Base-by-base conservation (phyloP, 2,329 filamentous ascomycete genomes). In the Penicillium polonicum region DNA sequence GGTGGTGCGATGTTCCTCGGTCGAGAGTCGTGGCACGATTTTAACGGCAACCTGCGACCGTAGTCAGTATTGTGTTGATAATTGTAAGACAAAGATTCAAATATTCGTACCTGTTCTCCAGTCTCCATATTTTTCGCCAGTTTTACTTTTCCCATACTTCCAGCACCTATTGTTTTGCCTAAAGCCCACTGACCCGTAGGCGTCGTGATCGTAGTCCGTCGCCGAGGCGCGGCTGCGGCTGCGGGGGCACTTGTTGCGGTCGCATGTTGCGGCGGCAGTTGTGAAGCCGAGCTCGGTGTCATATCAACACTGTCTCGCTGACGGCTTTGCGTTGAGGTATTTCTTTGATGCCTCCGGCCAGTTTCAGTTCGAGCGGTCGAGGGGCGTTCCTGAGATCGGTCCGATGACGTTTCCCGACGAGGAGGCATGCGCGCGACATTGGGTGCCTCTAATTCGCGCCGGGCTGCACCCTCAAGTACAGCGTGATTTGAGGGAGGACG, bases 71-170 rank as follows among this genome's bases (percentile, higher is more conserved):
- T 19, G 25, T 38, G 31, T 10, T 31, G 43, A 25, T 51, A 31
- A 42, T 53, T 55, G 44, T 27, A 42, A 42, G 33, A 19, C 42
- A 36, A 33, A 25, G 13, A 44, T 21, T 53, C 21, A 35, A 38
- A 36, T 5, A 17, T 29, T 21, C 33, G 38, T 78, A 92, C 91
- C 86, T 97, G 90, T 80, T 97, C 94, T 67, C 89, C 90, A 21
- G 90, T 90, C 69, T 96, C 92, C 66, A 89, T 84, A 76, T 95
- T 95, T 68, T 90, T 90, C 25, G 94, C 94, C 65, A 99, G 81
- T 79, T 97, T 97, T 62, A 99, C 94, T 76, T 97, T 97, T 64
- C 94, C 94, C 94, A 99, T 99, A 75, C 93, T 97, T 50, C 94
- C 94, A 52, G 92, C 92, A 59, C 94, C 94, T 69, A 99, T 94